These are phyloP conservation scores for Lignosus rhinocerotis DNA, from an alignment of 1,284 basidiomycete genomes.

Conservation along the genomic window DNA sequence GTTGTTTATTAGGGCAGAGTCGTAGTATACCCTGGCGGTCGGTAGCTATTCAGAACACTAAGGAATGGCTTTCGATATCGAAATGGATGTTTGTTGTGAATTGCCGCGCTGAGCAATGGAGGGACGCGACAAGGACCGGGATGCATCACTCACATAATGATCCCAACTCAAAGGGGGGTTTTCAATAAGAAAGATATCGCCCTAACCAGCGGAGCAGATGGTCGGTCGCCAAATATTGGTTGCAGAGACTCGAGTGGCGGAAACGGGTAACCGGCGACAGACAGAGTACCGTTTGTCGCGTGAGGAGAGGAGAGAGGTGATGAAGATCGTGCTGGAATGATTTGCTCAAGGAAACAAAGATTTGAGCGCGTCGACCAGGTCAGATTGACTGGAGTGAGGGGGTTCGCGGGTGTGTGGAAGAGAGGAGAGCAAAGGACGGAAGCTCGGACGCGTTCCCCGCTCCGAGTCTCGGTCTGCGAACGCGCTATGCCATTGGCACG, in stretches of 20 bases:
- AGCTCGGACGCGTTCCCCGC: slow-evolving; percentile 11
- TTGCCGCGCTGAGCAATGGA: too few species aligned
- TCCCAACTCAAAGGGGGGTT: background rate
- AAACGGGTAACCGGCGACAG: too few species aligned
- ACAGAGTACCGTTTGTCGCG: too few species aligned
- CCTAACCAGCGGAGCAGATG: background rate
- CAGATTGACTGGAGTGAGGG: background rate
- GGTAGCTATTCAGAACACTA: too few species aligned
- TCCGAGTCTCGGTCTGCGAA: background rate
- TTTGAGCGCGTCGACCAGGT: too few species aligned
- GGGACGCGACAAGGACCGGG: too few species aligned
- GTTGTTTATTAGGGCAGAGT: background rate
- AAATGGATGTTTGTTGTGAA: too few species aligned
- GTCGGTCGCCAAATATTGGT: background rate
- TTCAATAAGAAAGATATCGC: background rate
- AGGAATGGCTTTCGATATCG: too few species aligned
- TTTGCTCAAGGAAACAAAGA: too few species aligned
- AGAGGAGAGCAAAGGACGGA: background rate
- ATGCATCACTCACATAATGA: too few species aligned
- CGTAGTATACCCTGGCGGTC: background rate
- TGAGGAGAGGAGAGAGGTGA: too few species aligned
- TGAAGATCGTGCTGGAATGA: too few species aligned
- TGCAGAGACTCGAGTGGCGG: background rate
- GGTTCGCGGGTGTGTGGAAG: background rate
- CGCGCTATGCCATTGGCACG: slow-evolving; percentile 7